Evolutionary conservation across 495 filamentous ascomycete species (phyloP), one percentile per base, ranked within the genome.

Genomic region (Parathielavia hyrcaniae): DNA sequence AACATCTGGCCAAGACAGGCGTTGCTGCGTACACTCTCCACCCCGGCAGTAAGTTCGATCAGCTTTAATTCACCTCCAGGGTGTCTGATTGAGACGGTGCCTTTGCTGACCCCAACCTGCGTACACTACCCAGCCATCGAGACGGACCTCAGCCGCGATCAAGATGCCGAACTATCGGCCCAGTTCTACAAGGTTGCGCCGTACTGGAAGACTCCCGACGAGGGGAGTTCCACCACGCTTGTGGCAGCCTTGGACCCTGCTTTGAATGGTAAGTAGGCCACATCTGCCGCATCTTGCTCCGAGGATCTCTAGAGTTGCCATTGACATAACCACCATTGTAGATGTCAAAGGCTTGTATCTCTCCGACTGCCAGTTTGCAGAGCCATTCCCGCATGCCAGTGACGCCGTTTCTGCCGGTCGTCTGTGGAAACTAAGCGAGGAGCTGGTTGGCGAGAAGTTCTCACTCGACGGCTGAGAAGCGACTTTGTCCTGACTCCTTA

Each of bases 191-290:
- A 69, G 32, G 69, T 68, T 14, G 69, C 67, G 1, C 34, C 57
- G 12, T 75, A 70, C 49, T 80, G 77, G 75, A 84, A 84, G 68
- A 74, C 70, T 2, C 55, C 66, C 0, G 73, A 80, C 40, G 72
- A 81, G 58, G 84, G 83, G 1, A 73, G 70, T n/a, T 77, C 81
- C 10, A 85, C 80, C 0, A 78, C 77, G 23, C 58, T 87, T 0
- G 78, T 81, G 17, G 83, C 82, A 1, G 82, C 81, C 0, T 72
- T 84, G 59, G 80, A 85, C 60, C 78, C 80, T 0, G 68, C 64
- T 6, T 48, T 82, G 13, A 73, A 71, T 48, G 70, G 77, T 79
- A 61, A 57, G 66, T 52, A 22, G 26, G 1, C 5, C 23, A 7
- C 9, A 22, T 22, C 9, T 2, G 10, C 1, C 17, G n/a, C 9